Conservation (phyloP, 2,329 filamentous ascomycete species). For the Pseudogymnoascus sp. region DNA sequence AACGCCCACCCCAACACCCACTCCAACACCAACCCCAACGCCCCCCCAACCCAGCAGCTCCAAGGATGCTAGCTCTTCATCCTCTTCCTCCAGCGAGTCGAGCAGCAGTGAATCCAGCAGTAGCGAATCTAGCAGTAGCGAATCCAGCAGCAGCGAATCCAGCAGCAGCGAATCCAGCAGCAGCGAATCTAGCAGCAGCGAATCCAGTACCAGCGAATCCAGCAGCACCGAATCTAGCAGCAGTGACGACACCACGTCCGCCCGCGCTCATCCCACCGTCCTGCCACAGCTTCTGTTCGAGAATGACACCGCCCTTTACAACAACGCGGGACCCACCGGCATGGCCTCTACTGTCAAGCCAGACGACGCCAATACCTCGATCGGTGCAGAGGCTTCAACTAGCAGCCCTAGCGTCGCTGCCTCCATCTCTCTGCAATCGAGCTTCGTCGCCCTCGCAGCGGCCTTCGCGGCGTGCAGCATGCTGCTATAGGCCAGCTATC, state of each 20-base stretch:
- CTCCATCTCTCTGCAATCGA: not conserved
- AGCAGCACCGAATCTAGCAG: not conserved
- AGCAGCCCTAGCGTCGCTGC: not conserved
- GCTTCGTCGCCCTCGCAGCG: not conserved
- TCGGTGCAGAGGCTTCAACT: not conserved
- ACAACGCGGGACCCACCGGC: not conserved
- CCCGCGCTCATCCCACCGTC: not conserved
- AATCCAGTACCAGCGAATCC: not conserved
- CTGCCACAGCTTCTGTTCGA: not conserved
- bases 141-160: not conserved
- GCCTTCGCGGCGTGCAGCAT: not conserved
- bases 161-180: not conserved
- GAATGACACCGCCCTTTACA: not conserved
- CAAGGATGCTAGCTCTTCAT: not conserved
- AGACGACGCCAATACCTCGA: not conserved
- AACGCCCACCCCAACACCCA: slow-evolving; percentile 19
- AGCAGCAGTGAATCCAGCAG: not conserved
- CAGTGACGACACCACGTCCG: not conserved
- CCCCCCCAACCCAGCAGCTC: not conserved
- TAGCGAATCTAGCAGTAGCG: not conserved
- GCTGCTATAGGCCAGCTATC: not conserved
- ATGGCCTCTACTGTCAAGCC: not conserved
- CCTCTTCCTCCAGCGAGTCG: not conserved
- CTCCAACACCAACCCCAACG: slow-evolving; percentile 17
- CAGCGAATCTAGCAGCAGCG: not conserved